These are phyloP conservation scores for Dillenia suffruticosa DNA, from an alignment of 164 flowering plant species.

Conservation along the genomic window DNA sequence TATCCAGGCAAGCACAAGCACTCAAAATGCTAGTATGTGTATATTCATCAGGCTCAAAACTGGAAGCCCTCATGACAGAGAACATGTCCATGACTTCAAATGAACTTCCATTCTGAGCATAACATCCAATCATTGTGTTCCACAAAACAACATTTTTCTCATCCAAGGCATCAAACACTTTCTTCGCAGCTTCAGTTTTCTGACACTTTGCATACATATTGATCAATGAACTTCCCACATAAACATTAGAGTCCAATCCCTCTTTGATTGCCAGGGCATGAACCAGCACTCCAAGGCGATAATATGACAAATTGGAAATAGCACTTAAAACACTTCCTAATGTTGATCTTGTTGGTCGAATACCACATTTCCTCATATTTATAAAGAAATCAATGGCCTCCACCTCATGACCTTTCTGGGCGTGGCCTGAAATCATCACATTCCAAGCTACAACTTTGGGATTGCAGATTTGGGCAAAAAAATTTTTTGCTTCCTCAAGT, in stretches of 20 bases:
- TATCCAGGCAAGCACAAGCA: constrained; percentile 61
- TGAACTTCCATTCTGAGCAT: constrained; percentile 55
- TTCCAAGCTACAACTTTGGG: constrained; percentile 90
- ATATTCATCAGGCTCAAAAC: constrained; percentile 64
- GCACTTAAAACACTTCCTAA: constrained; percentile 87
- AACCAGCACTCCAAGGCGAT: constrained; percentile 54
- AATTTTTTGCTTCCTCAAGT: constrained; percentile 49
- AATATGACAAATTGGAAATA: constrained; percentile 46
- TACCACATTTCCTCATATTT: constrained; percentile 46
- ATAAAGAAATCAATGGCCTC: constrained; percentile 54
- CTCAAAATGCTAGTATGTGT: constrained; percentile 75
- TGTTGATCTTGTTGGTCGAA: constrained; percentile 71
- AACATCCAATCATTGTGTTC: constrained; percentile 84
- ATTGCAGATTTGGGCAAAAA: constrained; percentile 50
- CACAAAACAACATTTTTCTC: constrained; percentile 72
- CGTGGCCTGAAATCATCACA: constrained; percentile 85
- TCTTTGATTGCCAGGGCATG: constrained; percentile 70
- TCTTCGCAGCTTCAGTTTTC: constrained; percentile 52
- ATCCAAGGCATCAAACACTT: constrained; percentile 49
- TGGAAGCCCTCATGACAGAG: constrained; percentile 37
- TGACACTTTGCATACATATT: constrained; percentile 83
- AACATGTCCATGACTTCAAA: constrained; percentile 53
- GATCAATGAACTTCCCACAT: constrained; percentile 79
- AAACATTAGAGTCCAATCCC: constrained; percentile 69
- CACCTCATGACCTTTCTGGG: constrained; percentile 45